Percentiles rank a stretch among this genome's conserved stretches.
phyloP scores from a whole-genome alignment of 108 stramenopile genomes.

The Nitzschia sp. region DNA sequence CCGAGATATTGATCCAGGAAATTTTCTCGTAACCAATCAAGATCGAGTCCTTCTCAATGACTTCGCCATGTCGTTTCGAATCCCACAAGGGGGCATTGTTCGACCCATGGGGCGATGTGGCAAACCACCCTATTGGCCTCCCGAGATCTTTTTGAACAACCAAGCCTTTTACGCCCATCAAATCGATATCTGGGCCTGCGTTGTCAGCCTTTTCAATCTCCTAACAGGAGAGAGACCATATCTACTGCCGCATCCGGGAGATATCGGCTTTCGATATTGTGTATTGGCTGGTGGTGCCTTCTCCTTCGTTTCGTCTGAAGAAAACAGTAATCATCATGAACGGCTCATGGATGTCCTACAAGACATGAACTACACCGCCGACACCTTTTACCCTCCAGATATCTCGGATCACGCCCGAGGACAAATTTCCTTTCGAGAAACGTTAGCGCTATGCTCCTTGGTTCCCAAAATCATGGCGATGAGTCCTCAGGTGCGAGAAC shows the following conservation, averaged over 20 bases:
- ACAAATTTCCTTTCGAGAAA: background rate
- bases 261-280: background rate
- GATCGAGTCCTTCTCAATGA: constrained; percentile 2
- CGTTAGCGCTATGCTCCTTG: background rate
- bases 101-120: background rate
- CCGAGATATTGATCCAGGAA: constrained; percentile 55
- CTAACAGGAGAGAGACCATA: constrained; percentile 44
- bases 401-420: background rate
- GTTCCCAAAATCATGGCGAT: background rate
- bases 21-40: constrained; percentile 44
- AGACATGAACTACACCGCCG: background rate
- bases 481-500: background rate
- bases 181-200: constrained; percentile 49
- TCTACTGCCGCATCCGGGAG: constrained; percentile 8
- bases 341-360: background rate
- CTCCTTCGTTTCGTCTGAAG: too few species aligned
- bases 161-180: background rate
- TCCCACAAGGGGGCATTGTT: background rate
- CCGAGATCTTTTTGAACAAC: background rate
- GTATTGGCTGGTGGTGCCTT: background rate
- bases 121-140: background rate
- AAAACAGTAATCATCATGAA: background rate
- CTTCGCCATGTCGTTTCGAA: background rate
- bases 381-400: background rate
- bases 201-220: constrained; percentile 68